Evolutionary conservation across 306 rosid genomes (phyloP).

Genomic region (Sophora flavescens): DNA sequence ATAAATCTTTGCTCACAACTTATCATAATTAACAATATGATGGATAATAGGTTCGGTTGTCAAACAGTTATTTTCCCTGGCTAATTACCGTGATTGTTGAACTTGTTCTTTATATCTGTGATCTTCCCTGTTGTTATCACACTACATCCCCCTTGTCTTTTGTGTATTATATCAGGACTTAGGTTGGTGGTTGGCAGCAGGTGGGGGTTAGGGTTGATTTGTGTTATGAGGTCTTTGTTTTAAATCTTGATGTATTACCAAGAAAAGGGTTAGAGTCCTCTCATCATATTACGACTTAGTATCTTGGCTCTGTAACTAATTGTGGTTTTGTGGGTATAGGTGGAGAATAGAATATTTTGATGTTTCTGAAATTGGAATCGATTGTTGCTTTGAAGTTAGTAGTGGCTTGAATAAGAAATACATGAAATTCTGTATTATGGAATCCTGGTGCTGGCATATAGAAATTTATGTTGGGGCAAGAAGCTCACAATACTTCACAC

Average conservation of each 20-base stretch:
- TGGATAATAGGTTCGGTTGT: constrained; percentile 2
- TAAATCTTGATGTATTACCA: neutral
- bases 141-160: neutral
- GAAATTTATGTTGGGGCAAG: no score
- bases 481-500: no score
- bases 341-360: neutral
- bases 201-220: constrained; percentile 4
- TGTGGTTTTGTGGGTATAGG: constrained; percentile 25
- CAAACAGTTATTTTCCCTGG: constrained; percentile 9
- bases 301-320: neutral
- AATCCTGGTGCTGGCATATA: constrained; percentile 3
- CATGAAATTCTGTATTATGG: constrained; percentile 24
- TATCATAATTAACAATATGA: neutral
- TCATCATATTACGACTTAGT: neutral
- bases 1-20: neutral
- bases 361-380: constrained; percentile 21
- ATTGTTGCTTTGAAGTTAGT: constrained; percentile 20
- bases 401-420: constrained; percentile 27
- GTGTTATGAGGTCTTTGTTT: constrained; percentile 4
- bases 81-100: constrained; percentile 5
- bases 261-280: neutral
- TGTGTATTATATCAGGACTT: constrained; percentile 10
- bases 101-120: neutral
- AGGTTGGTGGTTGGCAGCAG: neutral
- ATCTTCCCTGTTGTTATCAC: neutral